Conservation (phyloP, 345 rosid genomes). For the Dovyalis caffra region DNA sequence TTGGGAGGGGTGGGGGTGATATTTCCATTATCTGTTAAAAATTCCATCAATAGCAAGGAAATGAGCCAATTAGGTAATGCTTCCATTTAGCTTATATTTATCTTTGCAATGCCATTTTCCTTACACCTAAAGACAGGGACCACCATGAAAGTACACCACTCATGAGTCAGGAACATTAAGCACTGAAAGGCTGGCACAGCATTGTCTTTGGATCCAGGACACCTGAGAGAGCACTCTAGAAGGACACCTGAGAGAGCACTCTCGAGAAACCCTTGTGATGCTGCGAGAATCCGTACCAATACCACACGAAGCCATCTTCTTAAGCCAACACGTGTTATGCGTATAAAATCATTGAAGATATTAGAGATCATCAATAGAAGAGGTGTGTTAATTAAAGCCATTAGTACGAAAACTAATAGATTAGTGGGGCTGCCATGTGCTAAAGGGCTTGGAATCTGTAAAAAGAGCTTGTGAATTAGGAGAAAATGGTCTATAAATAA, state of each 20-base stretch:
- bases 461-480: neutral
- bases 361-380: neutral
- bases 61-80: neutral
- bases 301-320: conserved; percentile 6
- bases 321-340: conserved; percentile 18
- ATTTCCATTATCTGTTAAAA: neutral
- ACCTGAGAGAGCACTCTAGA: conserved; percentile 30
- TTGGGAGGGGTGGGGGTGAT: too few relatives aligned
- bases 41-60: neutral
- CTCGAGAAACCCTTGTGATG: conserved; percentile 6
- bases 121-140: neutral
- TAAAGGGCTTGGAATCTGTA: conserved; percentile 44
- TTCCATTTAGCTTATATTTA: neutral
- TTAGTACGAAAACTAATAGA: neutral
- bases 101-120: neutral
- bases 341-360: neutral
- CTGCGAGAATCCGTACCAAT: conserved; percentile 25
- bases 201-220: conserved; percentile 51
- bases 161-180: neutral
- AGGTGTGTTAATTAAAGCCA: neutral
- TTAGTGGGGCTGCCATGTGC: conserved; percentile 50
- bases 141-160: neutral
- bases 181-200: neutral
- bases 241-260: conserved; percentile 35
- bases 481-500: neutral